A percentile compares a stretch with the other conserved stretches of the same genome.
phyloP scores from a whole-genome alignment of 1,139 yeast species.

The Blastobotrys indianensis region DNA sequence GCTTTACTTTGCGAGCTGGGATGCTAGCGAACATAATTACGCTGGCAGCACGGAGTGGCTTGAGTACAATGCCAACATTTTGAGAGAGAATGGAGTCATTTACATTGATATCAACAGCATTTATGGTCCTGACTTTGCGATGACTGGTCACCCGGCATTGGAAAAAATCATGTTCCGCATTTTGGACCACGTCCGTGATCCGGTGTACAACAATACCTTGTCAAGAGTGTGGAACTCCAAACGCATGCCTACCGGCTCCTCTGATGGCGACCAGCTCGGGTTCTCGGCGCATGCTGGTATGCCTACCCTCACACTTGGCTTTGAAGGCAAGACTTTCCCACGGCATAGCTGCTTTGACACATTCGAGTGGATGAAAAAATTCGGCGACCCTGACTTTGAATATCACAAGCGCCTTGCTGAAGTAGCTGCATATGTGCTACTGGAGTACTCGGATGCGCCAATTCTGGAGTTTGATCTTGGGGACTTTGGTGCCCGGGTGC shows the following conservation, averaged over 20 bases:
- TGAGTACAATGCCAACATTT: slow-evolving; percentile 48
- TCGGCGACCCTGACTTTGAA: slow-evolving; percentile 52
- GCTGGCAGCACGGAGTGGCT: slow-evolving; percentile 85
- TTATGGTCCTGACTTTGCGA: slow-evolving; percentile 53
- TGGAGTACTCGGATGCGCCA: slow-evolving; percentile 66
- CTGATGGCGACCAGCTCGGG: slow-evolving; percentile 59
- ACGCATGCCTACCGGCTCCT: slow-evolving; percentile 15
- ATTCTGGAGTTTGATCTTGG: slow-evolving; percentile 63
- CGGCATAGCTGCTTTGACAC: slow-evolving; percentile 62
- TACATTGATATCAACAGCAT: slow-evolving; percentile 74
- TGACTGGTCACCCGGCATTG: slow-evolving; percentile 65
- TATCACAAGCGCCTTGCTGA: slow-evolving; percentile 56
- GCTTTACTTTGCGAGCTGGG: slow-evolving; percentile 80
- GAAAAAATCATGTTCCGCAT: slow-evolving; percentile 42
- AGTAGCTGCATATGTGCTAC: slow-evolving; percentile 46
- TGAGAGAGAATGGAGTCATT: slow-evolving; percentile 58
- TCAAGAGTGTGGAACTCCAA: slow-evolving; percentile 20
- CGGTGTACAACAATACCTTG: slow-evolving; percentile 25
- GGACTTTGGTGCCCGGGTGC: slow-evolving; percentile 44
- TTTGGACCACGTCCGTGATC: slow-evolving; percentile 38
- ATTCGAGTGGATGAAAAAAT: slow-evolving; percentile 48
- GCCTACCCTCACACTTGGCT: slow-evolving; percentile 60
- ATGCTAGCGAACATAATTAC: slow-evolving; percentile 72
- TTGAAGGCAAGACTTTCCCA: slow-evolving; percentile 42
- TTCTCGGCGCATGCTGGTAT: slow-evolving; percentile 59